Evolutionary conservation across 2,329 filamentous ascomycete genomes (phyloP).

Genomic region (Reticulascus tulasneorum): DNA sequence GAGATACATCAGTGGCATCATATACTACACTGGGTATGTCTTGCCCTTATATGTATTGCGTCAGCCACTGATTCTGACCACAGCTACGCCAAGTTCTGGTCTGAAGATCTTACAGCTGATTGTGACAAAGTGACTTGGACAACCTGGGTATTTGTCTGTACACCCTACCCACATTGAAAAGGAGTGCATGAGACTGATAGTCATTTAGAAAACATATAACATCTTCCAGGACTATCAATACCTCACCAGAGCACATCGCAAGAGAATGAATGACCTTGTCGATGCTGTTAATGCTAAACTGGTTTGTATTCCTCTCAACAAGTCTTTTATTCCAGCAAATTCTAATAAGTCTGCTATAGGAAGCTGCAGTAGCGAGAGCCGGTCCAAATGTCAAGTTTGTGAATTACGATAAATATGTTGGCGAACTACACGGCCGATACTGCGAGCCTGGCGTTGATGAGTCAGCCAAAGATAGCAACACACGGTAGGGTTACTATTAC

Average conservation of each 20-base stretch:
- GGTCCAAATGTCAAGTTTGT: constrained; percentile 4
- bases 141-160: too few relatives aligned
- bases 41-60: too few relatives aligned
- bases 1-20: background rate
- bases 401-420: constrained; percentile 6
- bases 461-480: too few relatives aligned
- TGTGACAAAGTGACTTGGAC: constrained; percentile 12
- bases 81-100: constrained; percentile 15
- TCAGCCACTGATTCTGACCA: too few relatives aligned
- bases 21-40: constrained; percentile 6
- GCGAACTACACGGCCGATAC: constrained; percentile 1
- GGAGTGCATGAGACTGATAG: too few relatives aligned
- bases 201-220: background rate
- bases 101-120: background rate
- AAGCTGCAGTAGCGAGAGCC: constrained; percentile 2
- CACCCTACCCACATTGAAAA: too few relatives aligned
- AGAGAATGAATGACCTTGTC: constrained; percentile 1
- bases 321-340: too few relatives aligned
- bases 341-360: background rate
- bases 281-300: constrained; percentile 1
- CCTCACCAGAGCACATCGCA: background rate
- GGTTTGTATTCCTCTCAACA: too few relatives aligned
- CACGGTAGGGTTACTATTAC: background rate
- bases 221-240: background rate
- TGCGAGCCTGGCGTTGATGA: constrained; percentile 7